Percentiles rank a stretch among this genome's conserved stretches.
These are phyloP conservation scores for Collybiopsis luxurians DNA, from an alignment of 768 basidiomycete species.

Conservation along the genomic window DNA sequence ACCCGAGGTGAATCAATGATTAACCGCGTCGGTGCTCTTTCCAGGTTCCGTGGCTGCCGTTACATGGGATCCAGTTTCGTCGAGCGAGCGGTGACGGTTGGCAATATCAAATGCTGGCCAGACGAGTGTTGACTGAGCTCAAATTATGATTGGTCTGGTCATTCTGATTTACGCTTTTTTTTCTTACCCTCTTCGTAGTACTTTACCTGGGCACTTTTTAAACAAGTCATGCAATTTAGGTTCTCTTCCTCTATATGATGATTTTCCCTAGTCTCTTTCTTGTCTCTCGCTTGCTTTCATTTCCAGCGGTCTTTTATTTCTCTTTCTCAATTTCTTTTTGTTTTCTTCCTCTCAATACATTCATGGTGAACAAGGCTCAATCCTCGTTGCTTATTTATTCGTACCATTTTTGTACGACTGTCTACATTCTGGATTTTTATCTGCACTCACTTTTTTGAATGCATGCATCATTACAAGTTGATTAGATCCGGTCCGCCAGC, in stretches of 20 bases:
- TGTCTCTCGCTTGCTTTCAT: too few species aligned
- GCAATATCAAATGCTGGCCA: slow-evolving; percentile 97
- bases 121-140: slow-evolving; percentile 83
- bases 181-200: background rate
- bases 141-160: slow-evolving; percentile 55
- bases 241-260: too few species aligned
- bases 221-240: background rate
- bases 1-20: background rate
- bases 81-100: slow-evolving; percentile 88
- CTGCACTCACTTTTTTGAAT: too few species aligned
- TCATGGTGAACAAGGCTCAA: background rate
- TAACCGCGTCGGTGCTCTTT: background rate
- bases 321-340: background rate
- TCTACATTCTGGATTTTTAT: background rate
- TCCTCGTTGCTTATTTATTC: slow-evolving; percentile 7
- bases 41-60: slow-evolving; percentile 88
- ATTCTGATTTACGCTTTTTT: slow-evolving; percentile 10
- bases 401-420: slow-evolving; percentile 1
- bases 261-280: too few species aligned
- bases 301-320: background rate
- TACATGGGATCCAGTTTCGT: slow-evolving; percentile 96
- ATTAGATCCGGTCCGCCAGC: background rate
- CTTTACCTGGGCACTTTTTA: slow-evolving; percentile 1
- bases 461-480: too few species aligned
- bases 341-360: background rate